Evolutionary conservation across 108 stramenopile genomes (phyloP).

Genomic region (Cyclostephanos tholiformis): DNA sequence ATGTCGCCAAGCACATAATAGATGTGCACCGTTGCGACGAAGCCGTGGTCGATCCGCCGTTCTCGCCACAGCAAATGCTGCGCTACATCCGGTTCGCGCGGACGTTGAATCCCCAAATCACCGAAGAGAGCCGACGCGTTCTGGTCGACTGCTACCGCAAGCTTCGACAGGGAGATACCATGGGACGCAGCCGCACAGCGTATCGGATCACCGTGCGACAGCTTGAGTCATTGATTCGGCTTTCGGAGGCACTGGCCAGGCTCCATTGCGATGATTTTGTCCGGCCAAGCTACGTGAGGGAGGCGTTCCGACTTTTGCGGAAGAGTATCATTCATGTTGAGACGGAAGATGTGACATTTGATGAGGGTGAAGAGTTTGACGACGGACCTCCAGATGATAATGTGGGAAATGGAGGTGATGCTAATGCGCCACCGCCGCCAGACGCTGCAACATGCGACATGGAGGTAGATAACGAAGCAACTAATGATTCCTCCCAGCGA

Average conservation of each 20-base stretch:
- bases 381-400: slow-evolving; percentile 46
- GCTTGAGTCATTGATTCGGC: slow-evolving; percentile 96
- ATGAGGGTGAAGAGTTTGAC: slow-evolving; percentile 81
- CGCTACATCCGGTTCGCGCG: slow-evolving; percentile 96
- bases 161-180: slow-evolving; percentile 92
- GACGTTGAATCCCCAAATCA: slow-evolving; percentile 89
- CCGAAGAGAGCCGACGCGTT: slow-evolving; percentile 75
- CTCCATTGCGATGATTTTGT: slow-evolving; percentile 92
- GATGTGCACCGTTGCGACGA: slow-evolving; percentile 87
- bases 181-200: slow-evolving; percentile 92
- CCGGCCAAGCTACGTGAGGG: slow-evolving; percentile 86
- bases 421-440: slow-evolving; percentile 33
- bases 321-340: slow-evolving; percentile 98
- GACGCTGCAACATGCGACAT: slow-evolving; percentile 54
- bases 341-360: slow-evolving; percentile 93
- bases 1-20: slow-evolving; percentile 95
- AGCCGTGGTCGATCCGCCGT: slow-evolving; percentile 76
- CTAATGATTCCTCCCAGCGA: slow-evolving; percentile 4
- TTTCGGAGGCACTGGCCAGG: slow-evolving; percentile 95
- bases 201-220: slow-evolving; percentile 99
- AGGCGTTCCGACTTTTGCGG: slow-evolving; percentile 93
- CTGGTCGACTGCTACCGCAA: slow-evolving; percentile 98
- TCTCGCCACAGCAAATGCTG: slow-evolving; percentile 86
- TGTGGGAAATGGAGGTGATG: slow-evolving; percentile 30
- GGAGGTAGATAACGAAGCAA: slow-evolving; percentile 23